Evolutionary conservation across 768 basidiomycete species (phyloP).

Genomic region (Lentinula lateritia): DNA sequence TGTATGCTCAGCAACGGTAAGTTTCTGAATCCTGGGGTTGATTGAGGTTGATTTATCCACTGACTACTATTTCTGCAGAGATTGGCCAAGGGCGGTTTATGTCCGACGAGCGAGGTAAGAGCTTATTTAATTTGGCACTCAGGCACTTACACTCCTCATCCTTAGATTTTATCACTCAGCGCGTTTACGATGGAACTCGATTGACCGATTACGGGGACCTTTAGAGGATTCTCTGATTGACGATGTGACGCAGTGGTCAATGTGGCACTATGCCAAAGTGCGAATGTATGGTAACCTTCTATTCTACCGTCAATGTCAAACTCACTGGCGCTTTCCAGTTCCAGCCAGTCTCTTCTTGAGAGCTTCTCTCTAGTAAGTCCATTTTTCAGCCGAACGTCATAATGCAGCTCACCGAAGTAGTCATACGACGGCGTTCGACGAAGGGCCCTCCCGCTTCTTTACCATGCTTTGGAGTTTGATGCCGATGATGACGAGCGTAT

Average conservation of each 20-base stretch:
- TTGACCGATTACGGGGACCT: slow-evolving; percentile 57
- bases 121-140: neutral
- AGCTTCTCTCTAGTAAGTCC: slow-evolving; percentile 42
- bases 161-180: slow-evolving; percentile 60
- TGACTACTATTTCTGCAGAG: slow-evolving; percentile 6
- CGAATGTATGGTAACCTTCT: slow-evolving; percentile 27
- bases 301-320: neutral
- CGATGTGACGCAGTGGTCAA: slow-evolving; percentile 68
- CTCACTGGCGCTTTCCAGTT: slow-evolving; percentile 19
- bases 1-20: slow-evolving; percentile 60
- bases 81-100: slow-evolving; percentile 71
- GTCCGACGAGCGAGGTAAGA: slow-evolving; percentile 60
- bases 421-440: slow-evolving; percentile 64
- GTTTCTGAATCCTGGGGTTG: neutral
- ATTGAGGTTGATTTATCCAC: neutral
- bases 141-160: neutral
- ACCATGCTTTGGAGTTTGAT: slow-evolving; percentile 55
- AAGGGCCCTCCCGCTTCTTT: slow-evolving; percentile 56
- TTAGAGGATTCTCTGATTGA: slow-evolving; percentile 63
- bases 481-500: slow-evolving; percentile 85
- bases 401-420: slow-evolving; percentile 24
- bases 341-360: slow-evolving; percentile 45
- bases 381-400: neutral
- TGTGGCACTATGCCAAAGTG: slow-evolving; percentile 68
- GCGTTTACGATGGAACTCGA: slow-evolving; percentile 65